These are phyloP conservation scores for Candida dubliniensis DNA, from an alignment of 1,139 yeast genomes.

Conservation along the genomic window DNA sequence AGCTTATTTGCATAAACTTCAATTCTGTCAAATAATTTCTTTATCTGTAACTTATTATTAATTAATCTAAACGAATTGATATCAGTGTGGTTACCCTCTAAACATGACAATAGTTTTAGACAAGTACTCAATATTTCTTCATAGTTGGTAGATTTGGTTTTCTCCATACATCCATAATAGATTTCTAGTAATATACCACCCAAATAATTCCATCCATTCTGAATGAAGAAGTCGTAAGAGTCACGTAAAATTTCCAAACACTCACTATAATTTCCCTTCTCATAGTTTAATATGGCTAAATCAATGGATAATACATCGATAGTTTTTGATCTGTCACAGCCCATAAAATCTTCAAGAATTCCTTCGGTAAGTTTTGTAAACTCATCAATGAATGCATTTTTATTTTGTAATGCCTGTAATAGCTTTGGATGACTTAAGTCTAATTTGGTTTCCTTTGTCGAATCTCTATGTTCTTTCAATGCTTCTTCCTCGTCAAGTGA, in stretches of 20 bases:
- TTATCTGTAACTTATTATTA: constrained; percentile 22
- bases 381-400: constrained; percentile 20
- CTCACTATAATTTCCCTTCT: constrained; percentile 53
- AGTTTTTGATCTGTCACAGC: constrained; percentile 56
- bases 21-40: constrained; percentile 24
- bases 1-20: constrained; percentile 20
- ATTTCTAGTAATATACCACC: constrained; percentile 65
- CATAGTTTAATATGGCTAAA: constrained; percentile 68
- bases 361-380: constrained; percentile 43
- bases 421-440: constrained; percentile 3
- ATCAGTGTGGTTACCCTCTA: constrained; percentile 24
- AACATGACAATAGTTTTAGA: constrained; percentile 35
- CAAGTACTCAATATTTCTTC: constrained; percentile 32
- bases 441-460: neutral
- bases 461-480: constrained; percentile 2
- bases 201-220: constrained; percentile 73
- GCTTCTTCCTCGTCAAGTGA: constrained; percentile 16
- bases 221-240: constrained; percentile 65
- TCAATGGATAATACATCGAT: constrained; percentile 81
- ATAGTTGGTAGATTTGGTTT: constrained; percentile 27
- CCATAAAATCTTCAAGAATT: constrained; percentile 47
- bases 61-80: constrained; percentile 31
- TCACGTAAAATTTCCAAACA: constrained; percentile 65
- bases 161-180: constrained; percentile 67
- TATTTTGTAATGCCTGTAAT: constrained; percentile 3